Evolutionary conservation across 371 early-diverging fungal genomes (phyloP), one percentile per base, ranked within the genome.

Genomic region (Syncephalis plumigaleata): DNA sequence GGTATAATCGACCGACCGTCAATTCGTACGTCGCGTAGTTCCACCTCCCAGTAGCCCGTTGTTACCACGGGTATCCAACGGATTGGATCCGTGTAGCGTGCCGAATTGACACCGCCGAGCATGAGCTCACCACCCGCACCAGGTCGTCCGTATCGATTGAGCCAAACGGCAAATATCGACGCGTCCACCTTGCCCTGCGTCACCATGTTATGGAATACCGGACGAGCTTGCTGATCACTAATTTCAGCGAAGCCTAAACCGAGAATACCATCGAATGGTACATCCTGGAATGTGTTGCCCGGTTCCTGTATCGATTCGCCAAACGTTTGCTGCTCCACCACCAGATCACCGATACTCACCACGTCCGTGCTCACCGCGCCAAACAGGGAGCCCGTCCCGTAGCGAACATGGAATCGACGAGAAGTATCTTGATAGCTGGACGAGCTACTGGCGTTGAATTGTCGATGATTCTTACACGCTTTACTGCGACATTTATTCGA

Each of bases 21-120:
- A 31, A 31, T 11, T 31, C 11, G 31, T 31, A 31, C 31, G 31
- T 31, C 31, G 11, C 31, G 31, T 23, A 93, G 60, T 36, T 73
- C 75, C 23, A 91, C 84, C 60, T 91, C 91, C 94, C 94, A 93
- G 67, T 93, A 91, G 0, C 79, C 91, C 63, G 84, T 83, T 49
- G 87, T 77, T 31, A 71, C 66, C 26, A 93, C 79, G 20, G 81
- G 70, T 38, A 84, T 77, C 77, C 81, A 93, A 25, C 64, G 59
- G 50, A 89, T 59, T 5, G 77, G 67, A 18, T 87, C 91, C 9
- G 53, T 66, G 57, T 66, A 86, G 52, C 74, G 82, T 36, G 61
- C 61, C 50, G 70, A 40, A 64, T 91, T 74, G 46, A 73, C 52
- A 16, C 78, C 90, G 44, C 92, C 92, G 55, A 91, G 77, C 4